These are phyloP conservation scores for Penicillium capsulatum DNA, from an alignment of 2,329 filamentous ascomycete species.

Conservation along the genomic window DNA sequence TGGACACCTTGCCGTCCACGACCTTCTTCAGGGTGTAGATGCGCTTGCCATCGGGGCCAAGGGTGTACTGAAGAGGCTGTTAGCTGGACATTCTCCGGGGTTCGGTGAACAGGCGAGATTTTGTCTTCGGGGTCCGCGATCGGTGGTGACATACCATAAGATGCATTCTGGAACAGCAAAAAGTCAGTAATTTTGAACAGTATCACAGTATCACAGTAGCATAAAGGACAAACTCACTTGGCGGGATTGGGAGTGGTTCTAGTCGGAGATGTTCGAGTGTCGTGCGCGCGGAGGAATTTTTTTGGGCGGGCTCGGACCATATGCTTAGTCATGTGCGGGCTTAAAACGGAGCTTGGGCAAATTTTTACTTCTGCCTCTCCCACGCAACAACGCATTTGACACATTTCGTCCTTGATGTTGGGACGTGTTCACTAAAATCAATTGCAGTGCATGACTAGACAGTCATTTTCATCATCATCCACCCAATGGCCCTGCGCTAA, in stretches of 20 bases:
- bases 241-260: conserved; percentile 16
- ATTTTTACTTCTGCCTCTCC: neutral
- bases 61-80: conserved; percentile 61
- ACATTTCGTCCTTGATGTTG: neutral
- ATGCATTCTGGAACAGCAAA: conserved; percentile 32
- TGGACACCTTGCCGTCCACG: conserved; percentile 74
- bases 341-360: conserved; percentile 19
- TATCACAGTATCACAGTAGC: no score
- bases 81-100: conserved; percentile 6
- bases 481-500: conserved; percentile 4
- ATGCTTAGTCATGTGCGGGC: conserved; percentile 18
- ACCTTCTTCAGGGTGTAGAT: conserved; percentile 90
- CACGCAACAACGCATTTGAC: no score
- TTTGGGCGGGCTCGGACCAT: conserved; percentile 20
- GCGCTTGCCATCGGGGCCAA: conserved; percentile 77
- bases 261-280: no score
- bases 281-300: conserved; percentile 10
- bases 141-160: conserved; percentile 36
- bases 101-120: conserved; percentile 1
- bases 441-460: neutral
- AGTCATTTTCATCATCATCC: conserved; percentile 1
- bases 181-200: conserved; percentile 8
- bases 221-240: conserved; percentile 28
- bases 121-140: conserved; percentile 5
- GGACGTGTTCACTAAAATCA: conserved; percentile 1